Conservation (phyloP, 257 asterid species). For the Solanum lycopersicoides region DNA sequence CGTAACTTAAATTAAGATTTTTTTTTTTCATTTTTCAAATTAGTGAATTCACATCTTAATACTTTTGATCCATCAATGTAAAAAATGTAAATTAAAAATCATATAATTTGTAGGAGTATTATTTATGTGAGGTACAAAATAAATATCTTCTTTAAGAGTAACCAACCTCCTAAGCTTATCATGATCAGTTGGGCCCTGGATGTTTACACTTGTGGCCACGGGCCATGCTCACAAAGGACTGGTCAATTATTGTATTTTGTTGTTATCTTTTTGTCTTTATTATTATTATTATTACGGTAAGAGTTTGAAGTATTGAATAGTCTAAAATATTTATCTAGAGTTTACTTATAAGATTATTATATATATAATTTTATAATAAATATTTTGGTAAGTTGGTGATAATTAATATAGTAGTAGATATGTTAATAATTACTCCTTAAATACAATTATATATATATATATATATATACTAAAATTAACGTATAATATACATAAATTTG, state of each 20-base stretch:
- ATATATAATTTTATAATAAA: too few species aligned
- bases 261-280: neutral
- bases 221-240: neutral
- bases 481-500: too few species aligned
- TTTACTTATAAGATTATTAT: too few species aligned
- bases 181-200: neutral
- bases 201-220: neutral
- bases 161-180: neutral
- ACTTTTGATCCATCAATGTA: neutral
- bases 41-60: neutral
- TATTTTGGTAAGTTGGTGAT: too few species aligned
- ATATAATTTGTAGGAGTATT: neutral
- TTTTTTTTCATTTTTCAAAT: neutral
- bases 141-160: neutral
- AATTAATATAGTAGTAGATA: too few species aligned
- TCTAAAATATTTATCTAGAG: too few species aligned
- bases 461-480: too few species aligned
- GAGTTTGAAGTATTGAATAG: too few species aligned
- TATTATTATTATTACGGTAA: fast-evolving
- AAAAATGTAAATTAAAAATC: neutral
- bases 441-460: too few species aligned
- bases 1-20: neutral
- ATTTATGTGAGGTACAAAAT: neutral
- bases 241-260: neutral
- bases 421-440: too few species aligned